Evolutionary conservation across 1,139 yeast species (phyloP).

Genomic region (Candida tropicalis): DNA sequence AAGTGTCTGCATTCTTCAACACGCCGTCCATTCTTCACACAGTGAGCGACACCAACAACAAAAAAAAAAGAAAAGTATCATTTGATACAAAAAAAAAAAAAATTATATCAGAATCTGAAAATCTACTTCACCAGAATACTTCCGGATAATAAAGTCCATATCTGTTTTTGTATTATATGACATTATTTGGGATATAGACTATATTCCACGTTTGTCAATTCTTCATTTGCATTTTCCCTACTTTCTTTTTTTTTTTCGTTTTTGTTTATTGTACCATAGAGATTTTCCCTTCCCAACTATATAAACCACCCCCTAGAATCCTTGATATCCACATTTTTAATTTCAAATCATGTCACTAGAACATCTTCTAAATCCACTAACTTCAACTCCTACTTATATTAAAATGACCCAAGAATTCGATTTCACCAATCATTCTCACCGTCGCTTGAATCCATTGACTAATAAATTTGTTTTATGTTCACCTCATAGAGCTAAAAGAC

Average conservation of each 20-base stretch:
- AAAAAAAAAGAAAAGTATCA: not conserved
- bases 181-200: not conserved
- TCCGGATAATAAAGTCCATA: not conserved
- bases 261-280: not conserved
- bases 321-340: not conserved
- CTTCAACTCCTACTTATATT: conserved; percentile 22
- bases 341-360: conserved; percentile 18
- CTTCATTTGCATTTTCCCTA: not conserved
- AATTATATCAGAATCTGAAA: not conserved
- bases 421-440: conserved; percentile 61
- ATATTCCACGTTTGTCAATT: not conserved
- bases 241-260: not conserved
- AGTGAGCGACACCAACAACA: not conserved
- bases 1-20: conserved; percentile 11
- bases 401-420: conserved; percentile 41
- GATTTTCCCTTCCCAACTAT: not conserved
- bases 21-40: too few relatives aligned
- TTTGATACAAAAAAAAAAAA: not conserved
- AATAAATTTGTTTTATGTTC: conserved; percentile 69
- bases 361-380: conserved; percentile 26
- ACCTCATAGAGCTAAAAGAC: conserved; percentile 78
- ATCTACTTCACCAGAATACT: not conserved
- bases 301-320: not conserved
- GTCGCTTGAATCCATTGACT: conserved; percentile 69
- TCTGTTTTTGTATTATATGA: not conserved